Conservation (phyloP, 768 basidiomycete species). For the Daedaleopsis sinensis region DNA sequence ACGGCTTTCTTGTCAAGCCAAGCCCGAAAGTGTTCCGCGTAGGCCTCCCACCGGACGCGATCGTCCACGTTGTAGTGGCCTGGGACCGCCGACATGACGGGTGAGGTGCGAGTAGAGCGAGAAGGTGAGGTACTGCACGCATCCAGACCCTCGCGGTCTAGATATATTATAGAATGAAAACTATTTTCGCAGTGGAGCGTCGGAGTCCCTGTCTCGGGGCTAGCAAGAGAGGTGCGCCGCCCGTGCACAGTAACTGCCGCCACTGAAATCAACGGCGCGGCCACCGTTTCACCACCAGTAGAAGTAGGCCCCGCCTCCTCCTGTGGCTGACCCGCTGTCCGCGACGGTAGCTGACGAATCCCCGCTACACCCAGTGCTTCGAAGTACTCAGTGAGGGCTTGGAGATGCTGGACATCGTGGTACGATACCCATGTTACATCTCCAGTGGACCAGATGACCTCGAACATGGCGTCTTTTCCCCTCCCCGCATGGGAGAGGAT, state of each 20-base stretch:
- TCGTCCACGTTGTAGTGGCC: too few species aligned
- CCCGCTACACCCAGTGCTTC: constrained; percentile 1
- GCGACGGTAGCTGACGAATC: not conserved
- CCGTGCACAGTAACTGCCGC: too few species aligned
- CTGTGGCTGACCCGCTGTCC: not conserved
- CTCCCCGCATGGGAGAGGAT: constrained; percentile 25
- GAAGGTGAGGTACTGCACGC: not conserved
- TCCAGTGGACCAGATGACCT: constrained; percentile 16
- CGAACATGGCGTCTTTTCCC: constrained; percentile 1
- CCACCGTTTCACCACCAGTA: not conserved
- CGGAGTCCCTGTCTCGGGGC: too few species aligned
- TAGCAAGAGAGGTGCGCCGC: too few species aligned
- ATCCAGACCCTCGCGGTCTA: not conserved
- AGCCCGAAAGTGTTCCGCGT: too few species aligned
- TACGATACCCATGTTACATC: constrained; percentile 22
- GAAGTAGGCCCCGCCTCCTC: not conserved
- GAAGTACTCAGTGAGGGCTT: constrained; percentile 18
- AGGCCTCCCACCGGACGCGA: too few species aligned
- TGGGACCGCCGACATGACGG: too few species aligned
- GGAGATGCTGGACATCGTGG: not conserved
- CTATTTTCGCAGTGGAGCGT: too few species aligned
- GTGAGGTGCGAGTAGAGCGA: too few species aligned
- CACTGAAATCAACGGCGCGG: not conserved
- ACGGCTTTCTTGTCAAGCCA: too few species aligned
- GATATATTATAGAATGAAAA: too few species aligned